These are phyloP conservation scores for Coelastrella sp. DNA, from an alignment of 139 green algal species.

Conservation along the genomic window DNA sequence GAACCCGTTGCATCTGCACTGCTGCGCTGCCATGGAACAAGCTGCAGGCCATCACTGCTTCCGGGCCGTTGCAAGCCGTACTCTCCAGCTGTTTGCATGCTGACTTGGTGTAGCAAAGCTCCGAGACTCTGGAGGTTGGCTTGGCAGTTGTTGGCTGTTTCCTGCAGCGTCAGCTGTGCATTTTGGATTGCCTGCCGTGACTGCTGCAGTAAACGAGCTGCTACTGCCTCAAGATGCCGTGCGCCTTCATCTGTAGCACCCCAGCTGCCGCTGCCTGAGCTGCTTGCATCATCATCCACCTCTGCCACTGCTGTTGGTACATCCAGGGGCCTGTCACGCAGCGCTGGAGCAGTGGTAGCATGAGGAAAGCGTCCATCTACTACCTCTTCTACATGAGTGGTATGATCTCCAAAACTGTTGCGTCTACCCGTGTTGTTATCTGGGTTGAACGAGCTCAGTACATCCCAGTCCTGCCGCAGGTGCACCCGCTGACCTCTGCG, in stretches of 20 bases:
- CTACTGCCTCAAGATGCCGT: conserved; percentile 61
- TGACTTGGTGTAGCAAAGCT: conserved; percentile 57
- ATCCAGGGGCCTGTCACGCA: conserved; percentile 28
- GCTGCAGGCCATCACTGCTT: conserved; percentile 31
- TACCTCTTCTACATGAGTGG: not conserved
- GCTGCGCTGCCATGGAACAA: conserved; percentile 38
- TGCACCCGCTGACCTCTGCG: conserved; percentile 32
- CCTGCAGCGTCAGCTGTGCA: conserved; percentile 66
- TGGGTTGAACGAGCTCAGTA: conserved; percentile 25
- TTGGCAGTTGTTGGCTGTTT: conserved; percentile 71
- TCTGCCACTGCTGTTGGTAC: conserved; percentile 10
- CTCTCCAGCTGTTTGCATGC: conserved; percentile 27
- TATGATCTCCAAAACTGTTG: not conserved
- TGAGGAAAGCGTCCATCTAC: conserved; percentile 20
- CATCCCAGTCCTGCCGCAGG: conserved; percentile 43
- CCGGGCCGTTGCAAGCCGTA: conserved; percentile 8
- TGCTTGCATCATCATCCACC: conserved; percentile 10
- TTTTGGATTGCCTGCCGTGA: conserved; percentile 58
- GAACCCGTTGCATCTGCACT: not conserved
- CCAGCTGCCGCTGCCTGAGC: conserved; percentile 29
- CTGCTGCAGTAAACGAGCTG: conserved; percentile 49
- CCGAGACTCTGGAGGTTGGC: conserved; percentile 69
- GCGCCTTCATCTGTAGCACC: conserved; percentile 32
- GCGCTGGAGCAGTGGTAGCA: conserved; percentile 38
- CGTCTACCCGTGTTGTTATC: conserved; percentile 15